A percentile compares a stretch with the other conserved stretches of the same genome.
phyloP scores from a whole-genome alignment of 768 basidiomycete species.

The Termitomyces sp. region DNA sequence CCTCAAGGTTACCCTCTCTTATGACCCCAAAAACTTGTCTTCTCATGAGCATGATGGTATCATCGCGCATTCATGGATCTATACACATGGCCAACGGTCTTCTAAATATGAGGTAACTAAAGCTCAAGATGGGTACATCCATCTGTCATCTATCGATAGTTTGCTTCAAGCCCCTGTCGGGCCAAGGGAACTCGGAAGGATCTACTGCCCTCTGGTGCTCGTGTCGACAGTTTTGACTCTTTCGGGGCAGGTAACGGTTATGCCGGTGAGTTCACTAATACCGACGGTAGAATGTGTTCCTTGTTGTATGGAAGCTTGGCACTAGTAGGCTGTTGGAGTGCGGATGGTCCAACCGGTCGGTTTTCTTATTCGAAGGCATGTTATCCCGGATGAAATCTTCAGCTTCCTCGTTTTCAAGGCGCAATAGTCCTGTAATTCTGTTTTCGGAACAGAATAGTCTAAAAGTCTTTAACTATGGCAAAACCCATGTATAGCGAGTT shows the following conservation, averaged over 20 bases:
- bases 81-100: neutral
- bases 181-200: neutral
- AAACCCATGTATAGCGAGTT: neutral
- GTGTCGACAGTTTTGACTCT: neutral
- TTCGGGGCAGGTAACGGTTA: neutral
- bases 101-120: neutral
- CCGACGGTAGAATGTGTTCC: neutral
- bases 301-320: conserved; percentile 33
- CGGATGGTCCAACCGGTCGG: conserved; percentile 31
- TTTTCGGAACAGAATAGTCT: neutral
- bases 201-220: neutral
- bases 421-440: neutral
- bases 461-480: no score
- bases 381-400: neutral
- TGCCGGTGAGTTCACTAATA: neutral
- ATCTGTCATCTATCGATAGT: neutral
- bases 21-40: neutral
- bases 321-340: conserved; percentile 26
- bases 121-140: neutral
- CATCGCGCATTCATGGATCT: neutral
- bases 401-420: neutral
- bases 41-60: neutral
- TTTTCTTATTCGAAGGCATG: conserved; percentile 36
- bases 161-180: neutral
- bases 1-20: neutral